Evolutionary conservation across 2,329 filamentous ascomycete genomes (phyloP).

Genomic region (Grosmannia penicillata): DNA sequence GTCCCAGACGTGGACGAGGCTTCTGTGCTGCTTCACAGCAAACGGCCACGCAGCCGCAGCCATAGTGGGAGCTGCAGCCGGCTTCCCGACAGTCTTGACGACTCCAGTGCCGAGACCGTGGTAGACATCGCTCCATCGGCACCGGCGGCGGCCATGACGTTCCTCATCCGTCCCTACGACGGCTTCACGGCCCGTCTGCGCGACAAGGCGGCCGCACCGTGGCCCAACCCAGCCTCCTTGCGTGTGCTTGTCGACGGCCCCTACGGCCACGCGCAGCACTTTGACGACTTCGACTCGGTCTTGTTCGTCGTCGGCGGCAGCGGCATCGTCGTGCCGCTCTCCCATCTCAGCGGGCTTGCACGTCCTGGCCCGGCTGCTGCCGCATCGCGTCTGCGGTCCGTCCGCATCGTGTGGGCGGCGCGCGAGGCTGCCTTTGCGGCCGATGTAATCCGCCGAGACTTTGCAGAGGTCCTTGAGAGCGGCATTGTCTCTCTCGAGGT

Average conservation of each 20-base stretch:
- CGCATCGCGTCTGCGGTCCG: neutral
- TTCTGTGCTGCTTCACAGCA: neutral
- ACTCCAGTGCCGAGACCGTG: neutral
- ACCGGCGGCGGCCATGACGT: conserved; percentile 4
- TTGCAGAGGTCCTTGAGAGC: conserved; percentile 1
- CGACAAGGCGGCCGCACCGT: conserved; percentile 5
- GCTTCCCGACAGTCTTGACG: too few species aligned
- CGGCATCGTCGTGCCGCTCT: conserved; percentile 10
- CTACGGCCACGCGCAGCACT: conserved; percentile 6
- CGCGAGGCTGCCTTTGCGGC: conserved; percentile 8
- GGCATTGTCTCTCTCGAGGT: conserved; percentile 6
- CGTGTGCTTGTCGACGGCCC: conserved; percentile 10
- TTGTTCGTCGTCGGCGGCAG: conserved; percentile 10
- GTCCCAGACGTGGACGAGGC: neutral
- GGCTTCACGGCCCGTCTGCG: conserved; percentile 10
- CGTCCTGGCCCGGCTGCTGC: neutral
- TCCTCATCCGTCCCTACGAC: conserved; percentile 10
- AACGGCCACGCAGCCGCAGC: too few species aligned
- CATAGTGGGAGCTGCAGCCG: too few species aligned
- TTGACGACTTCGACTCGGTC: conserved; percentile 5
- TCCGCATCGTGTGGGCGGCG: conserved; percentile 11
- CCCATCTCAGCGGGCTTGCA: conserved; percentile 7
- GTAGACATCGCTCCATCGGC: neutral
- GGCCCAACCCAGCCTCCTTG: neutral
- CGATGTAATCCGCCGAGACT: conserved; percentile 4